A percentile compares a stretch with the other conserved stretches of the same genome.
phyloP scores from a whole-genome alignment of 208 protist species.

The Endotrypanum monterogeii region DNA sequence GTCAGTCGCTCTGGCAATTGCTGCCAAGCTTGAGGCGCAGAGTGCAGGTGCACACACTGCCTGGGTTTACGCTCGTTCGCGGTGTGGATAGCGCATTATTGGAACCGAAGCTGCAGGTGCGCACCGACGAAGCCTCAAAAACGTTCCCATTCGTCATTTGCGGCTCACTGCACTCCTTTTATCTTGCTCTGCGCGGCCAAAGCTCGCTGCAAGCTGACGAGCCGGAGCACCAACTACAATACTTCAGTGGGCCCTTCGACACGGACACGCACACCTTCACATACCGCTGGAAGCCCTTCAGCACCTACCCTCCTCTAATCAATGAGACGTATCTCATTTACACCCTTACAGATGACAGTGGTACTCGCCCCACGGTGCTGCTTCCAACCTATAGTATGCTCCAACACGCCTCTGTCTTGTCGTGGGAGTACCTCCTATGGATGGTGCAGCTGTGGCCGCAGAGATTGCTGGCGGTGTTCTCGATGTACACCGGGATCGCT shows the following conservation, averaged over 20 bases:
- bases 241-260: conserved; percentile 68
- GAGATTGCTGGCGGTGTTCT: conserved; percentile 62
- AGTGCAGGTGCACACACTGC: conserved; percentile 38
- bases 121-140: conserved; percentile 18
- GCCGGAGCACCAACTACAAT: conserved; percentile 71
- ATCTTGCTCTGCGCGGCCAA: conserved; percentile 56
- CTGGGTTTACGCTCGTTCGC: conserved; percentile 49
- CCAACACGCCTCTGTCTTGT: conserved; percentile 13
- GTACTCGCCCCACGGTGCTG: conserved; percentile 30
- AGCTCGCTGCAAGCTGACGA: conserved; percentile 43
- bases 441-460: conserved; percentile 48
- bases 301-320: conserved; percentile 42
- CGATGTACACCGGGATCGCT: conserved; percentile 53
- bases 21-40: conserved; percentile 20
- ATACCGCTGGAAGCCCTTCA: conserved; percentile 75
- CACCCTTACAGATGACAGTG: conserved; percentile 36
- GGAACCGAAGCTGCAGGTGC: conserved; percentile 58
- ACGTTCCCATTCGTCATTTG: conserved; percentile 64
- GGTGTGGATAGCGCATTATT: conserved; percentile 54
- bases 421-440: conserved; percentile 32
- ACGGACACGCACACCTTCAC: conserved; percentile 34
- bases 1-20: neutral
- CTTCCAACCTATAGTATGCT: conserved; percentile 39
- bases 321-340: conserved; percentile 74
- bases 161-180: conserved; percentile 74